phyloP scores from a whole-genome alignment of 1,139 yeast genomes.

The Candida albicans region DNA sequence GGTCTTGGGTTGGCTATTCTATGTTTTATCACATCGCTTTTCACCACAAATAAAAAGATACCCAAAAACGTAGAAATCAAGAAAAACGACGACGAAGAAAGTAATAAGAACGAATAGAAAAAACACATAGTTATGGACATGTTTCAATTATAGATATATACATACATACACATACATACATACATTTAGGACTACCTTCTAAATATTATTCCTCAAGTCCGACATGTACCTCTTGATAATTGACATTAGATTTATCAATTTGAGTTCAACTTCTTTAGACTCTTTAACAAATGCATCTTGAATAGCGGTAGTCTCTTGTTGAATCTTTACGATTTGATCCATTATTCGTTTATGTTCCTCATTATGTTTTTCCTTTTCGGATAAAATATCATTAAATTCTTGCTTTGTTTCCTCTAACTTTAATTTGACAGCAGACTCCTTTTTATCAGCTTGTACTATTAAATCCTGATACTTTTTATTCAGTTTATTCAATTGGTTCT shows the following conservation, averaged over 20 bases:
- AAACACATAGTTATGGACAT: not conserved
- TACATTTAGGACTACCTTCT: not conserved
- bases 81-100: conserved; percentile 17
- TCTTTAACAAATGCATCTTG: conserved; percentile 53
- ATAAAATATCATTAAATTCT: conserved; percentile 48
- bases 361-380: conserved; percentile 53
- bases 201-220: conserved; percentile 15
- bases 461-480: conserved; percentile 56
- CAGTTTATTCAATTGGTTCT: conserved; percentile 52
- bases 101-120: conserved; percentile 10
- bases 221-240: conserved; percentile 42
- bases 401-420: conserved; percentile 47
- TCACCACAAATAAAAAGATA: conserved; percentile 39
- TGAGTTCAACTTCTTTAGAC: conserved; percentile 51
- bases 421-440: conserved; percentile 43
- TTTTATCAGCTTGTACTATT: conserved; percentile 48
- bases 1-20: conserved; percentile 34
- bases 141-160: conserved; percentile 4
- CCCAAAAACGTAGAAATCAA: conserved; percentile 35
- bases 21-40: conserved; percentile 29
- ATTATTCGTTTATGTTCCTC: conserved; percentile 51
- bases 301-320: conserved; percentile 44
- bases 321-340: conserved; percentile 48
- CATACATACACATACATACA: not conserved
- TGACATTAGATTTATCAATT: conserved; percentile 53